Conservation (phyloP, 768 basidiomycete species). For the Amanita jacksonii region DNA sequence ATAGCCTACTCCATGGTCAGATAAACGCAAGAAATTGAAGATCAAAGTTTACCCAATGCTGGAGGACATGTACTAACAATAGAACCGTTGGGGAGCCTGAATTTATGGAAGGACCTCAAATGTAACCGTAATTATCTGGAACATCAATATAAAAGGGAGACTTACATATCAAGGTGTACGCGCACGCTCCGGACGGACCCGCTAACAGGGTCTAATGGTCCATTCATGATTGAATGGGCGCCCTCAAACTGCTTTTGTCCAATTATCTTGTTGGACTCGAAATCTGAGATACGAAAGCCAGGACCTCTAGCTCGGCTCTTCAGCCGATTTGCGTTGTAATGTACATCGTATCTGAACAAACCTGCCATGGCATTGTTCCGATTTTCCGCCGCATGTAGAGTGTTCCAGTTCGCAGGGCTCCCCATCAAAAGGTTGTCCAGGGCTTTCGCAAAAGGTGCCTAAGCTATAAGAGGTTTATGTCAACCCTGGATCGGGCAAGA, state of each 20-base stretch:
- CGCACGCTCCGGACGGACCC: conserved; percentile 68
- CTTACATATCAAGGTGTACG: conserved; percentile 60
- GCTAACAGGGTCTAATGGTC: conserved; percentile 33
- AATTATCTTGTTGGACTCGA: conserved; percentile 66
- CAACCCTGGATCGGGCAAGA: conserved; percentile 5
- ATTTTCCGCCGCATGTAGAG: conserved; percentile 67
- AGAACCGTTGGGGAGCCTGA: conserved; percentile 58
- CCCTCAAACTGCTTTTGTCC: conserved; percentile 62
- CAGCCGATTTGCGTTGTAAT: not conserved
- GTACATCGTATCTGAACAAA: conserved; percentile 14
- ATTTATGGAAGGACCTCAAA: conserved; percentile 52
- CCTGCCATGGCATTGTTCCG: conserved; percentile 65
- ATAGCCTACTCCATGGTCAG: conserved; percentile 36
- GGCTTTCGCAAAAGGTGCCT: conserved; percentile 73
- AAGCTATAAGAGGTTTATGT: conserved; percentile 24
- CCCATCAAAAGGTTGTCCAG: conserved; percentile 60
- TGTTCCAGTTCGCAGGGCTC: conserved; percentile 58
- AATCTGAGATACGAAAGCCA: conserved; percentile 66
- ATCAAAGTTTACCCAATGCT: conserved; percentile 48
- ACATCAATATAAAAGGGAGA: not conserved
- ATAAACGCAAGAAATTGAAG: not conserved
- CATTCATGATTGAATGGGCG: conserved; percentile 54
- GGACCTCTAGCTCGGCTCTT: conserved; percentile 44
- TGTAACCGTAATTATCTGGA: conserved; percentile 1
- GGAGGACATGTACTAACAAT: conserved; percentile 66